These are phyloP conservation scores for Leishmania arabica DNA, from an alignment of 208 protist species.

Conservation along the genomic window DNA sequence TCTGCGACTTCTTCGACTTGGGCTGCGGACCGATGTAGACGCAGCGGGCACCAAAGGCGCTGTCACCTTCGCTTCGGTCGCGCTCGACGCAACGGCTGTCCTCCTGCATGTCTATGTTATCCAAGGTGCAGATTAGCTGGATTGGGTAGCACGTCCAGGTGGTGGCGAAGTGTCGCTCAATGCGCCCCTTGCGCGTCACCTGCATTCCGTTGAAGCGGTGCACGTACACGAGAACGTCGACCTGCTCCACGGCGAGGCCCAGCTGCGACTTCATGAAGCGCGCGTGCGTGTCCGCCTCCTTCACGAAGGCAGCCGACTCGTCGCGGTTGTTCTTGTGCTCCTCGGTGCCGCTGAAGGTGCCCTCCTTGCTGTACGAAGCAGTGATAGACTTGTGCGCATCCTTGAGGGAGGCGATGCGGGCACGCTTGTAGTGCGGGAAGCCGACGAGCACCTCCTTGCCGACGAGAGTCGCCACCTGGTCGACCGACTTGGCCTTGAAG, in stretches of 20 bases:
- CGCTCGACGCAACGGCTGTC: conserved; percentile 81
- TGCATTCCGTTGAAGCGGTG: conserved; percentile 83
- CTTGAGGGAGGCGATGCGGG: conserved; percentile 70
- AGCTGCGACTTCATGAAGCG: conserved; percentile 81
- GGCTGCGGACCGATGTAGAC: conserved; percentile 79
- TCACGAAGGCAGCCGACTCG: conserved; percentile 58
- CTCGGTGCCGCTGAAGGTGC: conserved; percentile 57
- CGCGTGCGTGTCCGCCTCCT: conserved; percentile 72
- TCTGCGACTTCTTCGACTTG: conserved; percentile 35
- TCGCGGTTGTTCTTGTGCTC: conserved; percentile 67
- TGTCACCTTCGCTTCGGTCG: conserved; percentile 61
- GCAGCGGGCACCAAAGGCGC: conserved; percentile 48
- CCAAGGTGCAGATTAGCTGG: conserved; percentile 52
- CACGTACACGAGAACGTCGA: conserved; percentile 81
- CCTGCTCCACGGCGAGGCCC: conserved; percentile 63
- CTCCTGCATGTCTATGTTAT: conserved; percentile 64
- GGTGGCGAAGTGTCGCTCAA: conserved; percentile 70
- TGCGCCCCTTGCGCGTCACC: conserved; percentile 49
- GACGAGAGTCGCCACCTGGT: conserved; percentile 53
- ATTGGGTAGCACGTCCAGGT: conserved; percentile 85
- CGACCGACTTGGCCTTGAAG: conserved; percentile 30
- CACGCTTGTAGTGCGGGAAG: conserved; percentile 89
- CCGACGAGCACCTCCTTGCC: conserved; percentile 85
- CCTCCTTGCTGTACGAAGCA: conserved; percentile 62
- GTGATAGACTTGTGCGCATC: conserved; percentile 48